A percentile compares a stretch with the other conserved stretches of the same genome.
Conservation (phyloP, 2,329 filamentous ascomycete genomes). For the Fusarium camptoceras region DNA sequence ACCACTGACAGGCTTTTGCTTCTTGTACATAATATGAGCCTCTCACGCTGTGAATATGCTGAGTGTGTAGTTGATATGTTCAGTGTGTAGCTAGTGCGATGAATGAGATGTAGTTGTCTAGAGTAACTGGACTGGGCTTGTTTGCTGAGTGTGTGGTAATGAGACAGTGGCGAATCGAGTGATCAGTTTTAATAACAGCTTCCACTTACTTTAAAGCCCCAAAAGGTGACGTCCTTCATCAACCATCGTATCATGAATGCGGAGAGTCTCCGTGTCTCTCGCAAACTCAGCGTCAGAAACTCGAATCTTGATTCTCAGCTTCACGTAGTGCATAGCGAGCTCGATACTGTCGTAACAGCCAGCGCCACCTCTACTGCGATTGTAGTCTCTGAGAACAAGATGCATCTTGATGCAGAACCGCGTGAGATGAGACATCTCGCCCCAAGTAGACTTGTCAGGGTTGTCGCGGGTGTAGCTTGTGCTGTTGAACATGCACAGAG, state of each 20-base stretch:
- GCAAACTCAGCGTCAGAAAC: background rate
- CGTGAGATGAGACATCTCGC: background rate
- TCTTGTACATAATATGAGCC: background rate
- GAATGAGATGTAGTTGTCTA: background rate
- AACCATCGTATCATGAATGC: background rate
- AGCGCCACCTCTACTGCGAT: background rate
- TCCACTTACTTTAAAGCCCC: background rate
- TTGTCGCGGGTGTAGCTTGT: slow-evolving; percentile 11
- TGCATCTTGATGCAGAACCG: background rate
- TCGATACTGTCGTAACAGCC: background rate
- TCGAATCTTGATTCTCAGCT: background rate
- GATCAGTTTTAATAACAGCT: background rate
- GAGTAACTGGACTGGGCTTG: background rate
- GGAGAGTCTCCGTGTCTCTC: background rate
- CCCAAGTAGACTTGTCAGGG: slow-evolving; percentile 16
- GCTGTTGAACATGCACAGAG: background rate
- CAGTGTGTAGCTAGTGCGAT: too few species aligned
- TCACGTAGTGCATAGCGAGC: background rate
- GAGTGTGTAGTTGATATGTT: too few species aligned
- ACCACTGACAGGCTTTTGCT: background rate
- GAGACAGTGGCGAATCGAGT: background rate
- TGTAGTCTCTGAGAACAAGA: background rate
- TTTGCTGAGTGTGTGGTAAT: background rate
- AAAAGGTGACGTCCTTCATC: background rate
- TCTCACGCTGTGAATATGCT: background rate